These are phyloP conservation scores for Galerina sulciceps DNA, from an alignment of 768 basidiomycete species.

Conservation along the genomic window DNA sequence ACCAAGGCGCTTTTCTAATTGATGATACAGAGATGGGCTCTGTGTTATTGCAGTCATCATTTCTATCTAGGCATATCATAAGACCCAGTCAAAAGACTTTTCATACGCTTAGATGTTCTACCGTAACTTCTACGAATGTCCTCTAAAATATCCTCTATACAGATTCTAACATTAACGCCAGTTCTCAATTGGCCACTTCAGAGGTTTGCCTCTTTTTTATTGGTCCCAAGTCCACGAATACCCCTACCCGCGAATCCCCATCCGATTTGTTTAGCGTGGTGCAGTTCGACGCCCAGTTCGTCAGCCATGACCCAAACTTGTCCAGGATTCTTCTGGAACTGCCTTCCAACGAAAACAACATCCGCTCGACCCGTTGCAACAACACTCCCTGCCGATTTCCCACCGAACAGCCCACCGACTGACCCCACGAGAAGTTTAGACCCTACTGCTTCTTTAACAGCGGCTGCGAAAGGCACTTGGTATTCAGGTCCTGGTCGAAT, in stretches of 20 bases:
- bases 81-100: too few species aligned
- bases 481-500: constrained; percentile 42
- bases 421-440: constrained; percentile 46
- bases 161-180: too few species aligned
- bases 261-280: constrained; percentile 54
- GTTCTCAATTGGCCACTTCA: not conserved
- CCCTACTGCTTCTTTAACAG: constrained; percentile 49
- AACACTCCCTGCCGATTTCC: constrained; percentile 59
- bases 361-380: constrained; percentile 65
- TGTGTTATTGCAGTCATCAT: too few species aligned
- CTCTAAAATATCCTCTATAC: too few species aligned
- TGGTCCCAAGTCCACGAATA: not conserved
- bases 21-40: too few species aligned
- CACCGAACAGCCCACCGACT: constrained; percentile 59
- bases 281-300: constrained; percentile 52
- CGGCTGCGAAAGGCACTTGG: constrained; percentile 63
- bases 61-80: too few species aligned
- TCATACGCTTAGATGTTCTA: too few species aligned
- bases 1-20: too few species aligned
- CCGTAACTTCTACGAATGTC: too few species aligned
- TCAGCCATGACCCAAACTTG: constrained; percentile 57
- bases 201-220: constrained; percentile 1
- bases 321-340: constrained; percentile 66
- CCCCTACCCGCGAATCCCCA: constrained; percentile 54
- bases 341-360: constrained; percentile 54